Evolutionary conservation across 2,329 filamentous ascomycete species (phyloP).

Genomic region (Pseudocercospora pini-densiflorae): DNA sequence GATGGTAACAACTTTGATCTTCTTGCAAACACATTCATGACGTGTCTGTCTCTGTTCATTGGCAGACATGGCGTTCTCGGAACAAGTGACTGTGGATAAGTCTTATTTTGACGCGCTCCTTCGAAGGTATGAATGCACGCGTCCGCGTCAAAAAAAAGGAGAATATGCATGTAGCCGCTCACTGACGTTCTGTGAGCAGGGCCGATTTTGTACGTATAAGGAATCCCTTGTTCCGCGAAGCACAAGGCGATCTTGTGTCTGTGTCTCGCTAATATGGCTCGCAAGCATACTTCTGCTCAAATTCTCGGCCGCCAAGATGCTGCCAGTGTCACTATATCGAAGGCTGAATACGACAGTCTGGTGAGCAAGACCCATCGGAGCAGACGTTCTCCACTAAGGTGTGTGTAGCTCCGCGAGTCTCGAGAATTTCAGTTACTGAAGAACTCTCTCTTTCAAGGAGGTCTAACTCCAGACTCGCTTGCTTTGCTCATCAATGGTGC

Average conservation of each 20-base stretch:
- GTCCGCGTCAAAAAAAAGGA: background rate
- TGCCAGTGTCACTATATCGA: slow-evolving; percentile 58
- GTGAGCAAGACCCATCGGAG: background rate
- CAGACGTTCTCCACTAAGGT: background rate
- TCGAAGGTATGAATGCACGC: slow-evolving; percentile 59
- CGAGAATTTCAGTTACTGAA: slow-evolving; percentile 60
- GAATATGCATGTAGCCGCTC: slow-evolving; percentile 22
- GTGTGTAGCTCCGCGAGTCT: slow-evolving; percentile 39
- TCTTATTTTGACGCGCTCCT: slow-evolving; percentile 65
- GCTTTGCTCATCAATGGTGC: slow-evolving; percentile 50
- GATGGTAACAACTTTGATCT: background rate
- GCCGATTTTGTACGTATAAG: slow-evolving; percentile 36
- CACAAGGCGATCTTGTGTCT: background rate
- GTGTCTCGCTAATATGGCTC: slow-evolving; percentile 24
- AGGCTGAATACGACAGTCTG: slow-evolving; percentile 65
- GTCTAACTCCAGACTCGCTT: slow-evolving; percentile 55
- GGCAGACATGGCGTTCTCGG: slow-evolving; percentile 14
- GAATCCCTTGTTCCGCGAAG: background rate
- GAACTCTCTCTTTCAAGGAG: slow-evolving; percentile 55
- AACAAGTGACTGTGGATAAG: slow-evolving; percentile 62
- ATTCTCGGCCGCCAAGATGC: slow-evolving; percentile 28
- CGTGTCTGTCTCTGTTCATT: slow-evolving; percentile 10
- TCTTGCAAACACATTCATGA: background rate
- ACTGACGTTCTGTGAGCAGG: slow-evolving; percentile 31
- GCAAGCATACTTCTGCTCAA: slow-evolving; percentile 34